A percentile compares a stretch with the other conserved stretches of the same genome.
These are phyloP conservation scores for Jacaranda copaia DNA, from an alignment of 257 asterid genomes.

Conservation along the genomic window DNA sequence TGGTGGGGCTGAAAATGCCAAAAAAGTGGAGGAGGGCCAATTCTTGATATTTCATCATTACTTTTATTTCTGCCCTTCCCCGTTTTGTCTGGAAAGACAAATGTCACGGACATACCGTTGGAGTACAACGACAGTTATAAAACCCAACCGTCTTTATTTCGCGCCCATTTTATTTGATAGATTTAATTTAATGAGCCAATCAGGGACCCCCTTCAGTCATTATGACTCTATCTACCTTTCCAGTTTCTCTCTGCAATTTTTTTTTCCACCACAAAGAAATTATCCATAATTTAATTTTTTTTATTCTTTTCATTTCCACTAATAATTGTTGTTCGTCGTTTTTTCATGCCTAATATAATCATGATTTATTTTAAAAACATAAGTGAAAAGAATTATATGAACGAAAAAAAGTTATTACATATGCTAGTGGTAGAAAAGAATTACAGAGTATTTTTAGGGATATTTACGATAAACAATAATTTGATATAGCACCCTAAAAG, in stretches of 20 bases:
- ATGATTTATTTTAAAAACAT: too few species aligned
- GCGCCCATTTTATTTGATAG: slow-evolving; percentile 39
- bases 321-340: too few species aligned
- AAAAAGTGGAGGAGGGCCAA: not conserved
- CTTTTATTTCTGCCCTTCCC: not conserved
- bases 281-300: not conserved
- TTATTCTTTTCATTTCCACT: not conserved
- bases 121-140: slow-evolving; percentile 49
- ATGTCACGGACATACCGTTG: slow-evolving; percentile 79
- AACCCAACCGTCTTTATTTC: slow-evolving; percentile 49
- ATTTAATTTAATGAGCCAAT: slow-evolving; percentile 1
- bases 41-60: slow-evolving; percentile 9
- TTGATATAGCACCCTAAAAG: too few species aligned
- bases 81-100: slow-evolving; percentile 34
- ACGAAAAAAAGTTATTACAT: too few species aligned
- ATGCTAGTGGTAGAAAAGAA: too few species aligned
- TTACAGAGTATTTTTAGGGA: too few species aligned
- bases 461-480: too few species aligned
- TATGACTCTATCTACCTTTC: not conserved
- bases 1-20: slow-evolving; percentile 46
- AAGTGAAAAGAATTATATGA: too few species aligned
- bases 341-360: too few species aligned
- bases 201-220: not conserved
- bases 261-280: not conserved
- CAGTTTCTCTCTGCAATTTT: not conserved